Conservation (phyloP, 169 alveolate genomes). For the Plasmodium malariae region DNA sequence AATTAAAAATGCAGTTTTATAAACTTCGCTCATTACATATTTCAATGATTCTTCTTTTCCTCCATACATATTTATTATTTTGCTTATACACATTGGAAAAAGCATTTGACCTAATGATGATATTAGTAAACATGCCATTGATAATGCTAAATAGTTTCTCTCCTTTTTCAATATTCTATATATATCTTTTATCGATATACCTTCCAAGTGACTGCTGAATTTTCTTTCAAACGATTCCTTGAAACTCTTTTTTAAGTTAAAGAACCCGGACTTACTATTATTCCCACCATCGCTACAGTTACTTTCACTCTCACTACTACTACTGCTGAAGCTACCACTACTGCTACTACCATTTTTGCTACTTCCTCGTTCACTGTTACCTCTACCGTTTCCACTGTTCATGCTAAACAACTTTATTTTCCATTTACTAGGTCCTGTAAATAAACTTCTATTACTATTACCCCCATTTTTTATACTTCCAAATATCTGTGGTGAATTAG, state of each 20-base stretch:
- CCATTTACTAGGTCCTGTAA: neutral
- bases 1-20: constrained; percentile 45
- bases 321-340: neutral
- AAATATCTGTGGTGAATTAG: neutral
- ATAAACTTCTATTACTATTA: neutral
- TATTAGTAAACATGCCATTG: constrained; percentile 24
- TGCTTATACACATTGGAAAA: constrained; percentile 74
- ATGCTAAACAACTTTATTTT: neutral
- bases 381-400: too few relatives aligned
- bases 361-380: neutral
- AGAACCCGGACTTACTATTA: neutral
- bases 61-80: constrained; percentile 66
- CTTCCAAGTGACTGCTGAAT: constrained; percentile 5
- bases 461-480: neutral
- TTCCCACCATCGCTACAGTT: neutral
- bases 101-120: constrained; percentile 69
- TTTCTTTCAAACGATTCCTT: constrained; percentile 20
- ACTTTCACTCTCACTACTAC: neutral
- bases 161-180: constrained; percentile 60
- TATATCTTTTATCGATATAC: constrained; percentile 46
- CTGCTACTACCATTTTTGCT: neutral
- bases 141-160: constrained; percentile 44
- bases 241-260: constrained; percentile 28
- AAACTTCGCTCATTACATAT: constrained; percentile 53
- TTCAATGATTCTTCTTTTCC: constrained; percentile 67